Percentiles rank a stretch among this genome's conserved stretches.
These are phyloP conservation scores for Ziziphus jujuba DNA, from an alignment of 306 rosid genomes.

Conservation along the genomic window DNA sequence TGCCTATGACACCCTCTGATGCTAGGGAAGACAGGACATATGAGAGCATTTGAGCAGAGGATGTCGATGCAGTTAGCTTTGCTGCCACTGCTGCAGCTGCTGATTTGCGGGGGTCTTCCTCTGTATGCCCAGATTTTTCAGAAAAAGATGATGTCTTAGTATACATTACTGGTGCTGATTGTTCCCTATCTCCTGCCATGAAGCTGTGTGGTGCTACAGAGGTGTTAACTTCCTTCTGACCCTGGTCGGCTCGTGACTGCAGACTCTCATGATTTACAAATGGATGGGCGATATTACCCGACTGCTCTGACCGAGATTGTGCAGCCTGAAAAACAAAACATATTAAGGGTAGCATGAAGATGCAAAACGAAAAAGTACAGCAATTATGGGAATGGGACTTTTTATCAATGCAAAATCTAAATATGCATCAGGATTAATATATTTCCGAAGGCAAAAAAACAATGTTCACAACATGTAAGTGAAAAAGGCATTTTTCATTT, in stretches of 20 bases:
- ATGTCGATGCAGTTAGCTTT: slow-evolving; percentile 88
- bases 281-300: slow-evolving; percentile 50
- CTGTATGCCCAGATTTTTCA: slow-evolving; percentile 52
- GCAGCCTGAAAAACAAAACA: slow-evolving; percentile 62
- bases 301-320: slow-evolving; percentile 70
- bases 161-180: slow-evolving; percentile 78
- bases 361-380: background rate
- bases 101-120: slow-evolving; percentile 85
- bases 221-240: slow-evolving; percentile 64
- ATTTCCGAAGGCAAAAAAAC: background rate
- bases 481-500: no score
- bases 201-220: slow-evolving; percentile 56
- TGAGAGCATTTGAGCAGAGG: slow-evolving; percentile 93
- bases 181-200: slow-evolving; percentile 61
- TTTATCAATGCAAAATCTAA: background rate
- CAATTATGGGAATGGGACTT: background rate
- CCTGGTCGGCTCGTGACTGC: slow-evolving; percentile 51
- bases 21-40: slow-evolving; percentile 92
- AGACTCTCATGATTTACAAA: slow-evolving; percentile 45
- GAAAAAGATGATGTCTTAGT: slow-evolving; percentile 48
- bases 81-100: slow-evolving; percentile 99
- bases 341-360: background rate
- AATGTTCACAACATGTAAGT: no score
- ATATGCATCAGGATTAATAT: background rate
- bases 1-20: slow-evolving; percentile 89